These are phyloP conservation scores for Conringia planisiliqua DNA, from an alignment of 345 rosid genomes.

Conservation along the genomic window DNA sequence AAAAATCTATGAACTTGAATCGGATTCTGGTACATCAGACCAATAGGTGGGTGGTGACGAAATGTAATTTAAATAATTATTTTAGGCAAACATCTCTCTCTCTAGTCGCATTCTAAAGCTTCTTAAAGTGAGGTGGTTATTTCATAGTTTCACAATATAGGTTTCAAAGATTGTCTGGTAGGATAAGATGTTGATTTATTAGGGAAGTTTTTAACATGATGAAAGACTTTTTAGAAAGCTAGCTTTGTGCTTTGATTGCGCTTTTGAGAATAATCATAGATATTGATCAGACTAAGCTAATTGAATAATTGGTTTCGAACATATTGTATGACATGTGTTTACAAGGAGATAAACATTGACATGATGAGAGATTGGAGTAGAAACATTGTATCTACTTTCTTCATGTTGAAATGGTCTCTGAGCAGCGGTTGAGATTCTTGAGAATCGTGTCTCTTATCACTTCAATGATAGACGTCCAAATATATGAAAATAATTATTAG, in stretches of 20 bases:
- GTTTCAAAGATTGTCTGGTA: conserved; percentile 21
- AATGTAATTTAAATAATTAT: background rate
- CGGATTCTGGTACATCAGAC: conserved; percentile 7
- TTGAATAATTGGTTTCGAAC: background rate
- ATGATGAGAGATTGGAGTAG: background rate
- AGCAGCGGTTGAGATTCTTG: background rate
- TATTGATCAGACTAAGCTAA: background rate
- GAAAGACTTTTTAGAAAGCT: background rate
- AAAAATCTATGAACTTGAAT: background rate
- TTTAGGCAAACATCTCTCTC: background rate
- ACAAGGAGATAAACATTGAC: background rate
- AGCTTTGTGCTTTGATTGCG: background rate
- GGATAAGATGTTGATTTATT: conserved; percentile 26
- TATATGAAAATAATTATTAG: background rate
- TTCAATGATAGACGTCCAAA: background rate
- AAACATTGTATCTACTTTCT: background rate
- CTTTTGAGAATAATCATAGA: background rate
- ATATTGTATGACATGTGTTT: background rate
- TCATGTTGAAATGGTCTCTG: background rate
- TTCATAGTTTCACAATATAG: background rate
- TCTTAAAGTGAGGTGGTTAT: background rate
- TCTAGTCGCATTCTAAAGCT: conserved; percentile 6
- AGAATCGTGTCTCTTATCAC: background rate
- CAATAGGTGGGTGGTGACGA: conserved; percentile 24
- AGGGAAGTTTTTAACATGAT: background rate